phyloP scores from a whole-genome alignment of 805 yeast genomes.

The Pichia manshurica region DNA sequence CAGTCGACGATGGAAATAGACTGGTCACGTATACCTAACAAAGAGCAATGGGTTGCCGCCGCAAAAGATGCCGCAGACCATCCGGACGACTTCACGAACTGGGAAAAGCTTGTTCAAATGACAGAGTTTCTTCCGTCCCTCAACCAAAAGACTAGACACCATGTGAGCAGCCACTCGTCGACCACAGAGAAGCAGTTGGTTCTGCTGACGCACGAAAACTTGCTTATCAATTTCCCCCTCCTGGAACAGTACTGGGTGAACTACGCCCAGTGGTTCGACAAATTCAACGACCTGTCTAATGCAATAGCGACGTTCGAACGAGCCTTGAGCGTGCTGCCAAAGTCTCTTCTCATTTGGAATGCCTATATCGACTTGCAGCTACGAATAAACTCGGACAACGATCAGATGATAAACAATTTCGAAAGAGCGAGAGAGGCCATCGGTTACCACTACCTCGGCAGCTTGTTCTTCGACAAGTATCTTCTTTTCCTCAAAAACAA shows the following conservation, averaged over 20 bases:
- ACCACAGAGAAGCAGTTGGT: slow-evolving; percentile 4
- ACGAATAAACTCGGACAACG: slow-evolving; percentile 27
- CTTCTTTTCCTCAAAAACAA: slow-evolving; percentile 36
- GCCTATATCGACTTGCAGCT: slow-evolving; percentile 39
- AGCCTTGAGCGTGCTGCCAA: slow-evolving; percentile 37
- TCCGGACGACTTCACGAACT: slow-evolving; percentile 31
- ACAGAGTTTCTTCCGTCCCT: slow-evolving; percentile 28
- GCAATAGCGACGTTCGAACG: slow-evolving; percentile 34
- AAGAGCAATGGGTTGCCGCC: slow-evolving; percentile 27
- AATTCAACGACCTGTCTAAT: slow-evolving; percentile 36
- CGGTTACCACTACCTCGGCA: slow-evolving; percentile 48
- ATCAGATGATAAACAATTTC: slow-evolving; percentile 33
- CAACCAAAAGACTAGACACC: slow-evolving; percentile 8
- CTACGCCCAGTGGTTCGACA: slow-evolving; percentile 44
- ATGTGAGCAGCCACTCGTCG: not conserved
- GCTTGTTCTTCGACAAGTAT: slow-evolving; percentile 47
- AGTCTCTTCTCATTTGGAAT: slow-evolving; percentile 48
- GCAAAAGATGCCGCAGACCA: slow-evolving; percentile 31
- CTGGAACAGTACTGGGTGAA: slow-evolving; percentile 54
- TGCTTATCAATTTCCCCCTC: slow-evolving; percentile 43
- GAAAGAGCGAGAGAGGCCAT: slow-evolving; percentile 43
- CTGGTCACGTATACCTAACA: slow-evolving; percentile 18
- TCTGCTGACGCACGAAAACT: slow-evolving; percentile 35
- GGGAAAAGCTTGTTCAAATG: slow-evolving; percentile 34
- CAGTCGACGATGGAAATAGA: slow-evolving; percentile 7